Conservation (phyloP, 129 eudicot species). For the Flaveria brownii region DNA sequence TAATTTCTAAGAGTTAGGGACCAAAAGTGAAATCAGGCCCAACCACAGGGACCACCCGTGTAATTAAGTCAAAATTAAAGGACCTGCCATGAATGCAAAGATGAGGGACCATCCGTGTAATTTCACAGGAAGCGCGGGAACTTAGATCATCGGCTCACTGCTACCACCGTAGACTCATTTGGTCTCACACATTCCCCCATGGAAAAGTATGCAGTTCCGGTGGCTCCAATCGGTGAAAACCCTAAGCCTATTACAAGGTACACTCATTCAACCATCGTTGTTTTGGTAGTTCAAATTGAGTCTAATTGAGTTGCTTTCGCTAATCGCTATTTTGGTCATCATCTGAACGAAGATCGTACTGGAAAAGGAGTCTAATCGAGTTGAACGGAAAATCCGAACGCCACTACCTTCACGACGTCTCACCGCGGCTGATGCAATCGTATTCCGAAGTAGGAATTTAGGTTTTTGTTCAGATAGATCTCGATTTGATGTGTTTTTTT, state of each 20-base stretch:
- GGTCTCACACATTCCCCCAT: constrained; percentile 13
- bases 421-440: constrained; percentile 52
- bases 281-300: too few species aligned
- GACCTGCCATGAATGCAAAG: too few species aligned
- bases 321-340: background rate
- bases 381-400: constrained; percentile 55
- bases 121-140: too few species aligned
- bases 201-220: constrained; percentile 40
- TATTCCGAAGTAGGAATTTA: constrained; percentile 50
- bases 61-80: too few species aligned
- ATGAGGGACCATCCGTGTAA: too few species aligned
- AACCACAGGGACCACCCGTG: too few species aligned
- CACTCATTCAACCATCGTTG: background rate
- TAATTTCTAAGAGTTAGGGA: too few species aligned
- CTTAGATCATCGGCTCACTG: too few species aligned
- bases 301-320: background rate
- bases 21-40: too few species aligned
- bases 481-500: too few species aligned
- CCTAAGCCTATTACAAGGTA: constrained; percentile 43
- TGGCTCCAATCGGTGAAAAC: constrained; percentile 28
- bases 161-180: too few species aligned
- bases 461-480: background rate
- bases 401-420: constrained; percentile 48
- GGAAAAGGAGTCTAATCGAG: constrained; percentile 67
- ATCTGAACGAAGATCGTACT: constrained; percentile 40